Conservation (phyloP, 176 grass and related monocot genomes). For the Avena atlantica region DNA sequence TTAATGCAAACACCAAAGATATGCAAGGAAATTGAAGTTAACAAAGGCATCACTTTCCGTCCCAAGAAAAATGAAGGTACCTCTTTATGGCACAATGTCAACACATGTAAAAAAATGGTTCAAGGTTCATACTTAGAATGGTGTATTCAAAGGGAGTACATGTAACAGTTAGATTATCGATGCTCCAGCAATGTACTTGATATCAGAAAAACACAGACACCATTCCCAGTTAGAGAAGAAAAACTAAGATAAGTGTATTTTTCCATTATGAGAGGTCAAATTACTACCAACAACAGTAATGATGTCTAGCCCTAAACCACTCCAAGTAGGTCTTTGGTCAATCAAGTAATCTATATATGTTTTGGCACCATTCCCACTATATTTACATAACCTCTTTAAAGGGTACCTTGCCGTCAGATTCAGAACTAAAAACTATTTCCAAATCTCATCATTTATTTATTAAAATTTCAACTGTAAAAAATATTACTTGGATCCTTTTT, state of each 20-base stretch:
- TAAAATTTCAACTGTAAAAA: not conserved
- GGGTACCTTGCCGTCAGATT: not conserved
- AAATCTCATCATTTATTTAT: not conserved
- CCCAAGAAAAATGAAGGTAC: not conserved
- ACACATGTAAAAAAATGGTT: too few species aligned
- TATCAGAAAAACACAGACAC: not conserved
- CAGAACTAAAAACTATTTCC: not conserved
- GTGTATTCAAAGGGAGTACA: too few species aligned
- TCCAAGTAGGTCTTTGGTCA: not conserved
- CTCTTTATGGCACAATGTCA: too few species aligned
- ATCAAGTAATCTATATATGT: not conserved
- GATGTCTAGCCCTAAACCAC: not conserved
- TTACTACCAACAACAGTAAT: not conserved
- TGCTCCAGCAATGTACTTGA: too few species aligned
- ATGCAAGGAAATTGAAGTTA: not conserved
- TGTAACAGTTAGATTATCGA: too few species aligned
- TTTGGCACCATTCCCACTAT: not conserved
- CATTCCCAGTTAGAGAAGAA: constrained; percentile 10
- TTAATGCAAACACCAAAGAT: constrained; percentile 4
- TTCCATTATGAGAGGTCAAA: not conserved
- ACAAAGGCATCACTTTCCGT: not conserved
- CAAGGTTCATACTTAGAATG: too few species aligned
- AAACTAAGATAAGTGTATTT: constrained; percentile 3
- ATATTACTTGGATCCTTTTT: not conserved
- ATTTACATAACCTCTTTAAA: constrained; percentile 18